Evolutionary conservation across 352 stramenopile genomes (phyloP).

Genomic region (Phytophthora aleatoria): DNA sequence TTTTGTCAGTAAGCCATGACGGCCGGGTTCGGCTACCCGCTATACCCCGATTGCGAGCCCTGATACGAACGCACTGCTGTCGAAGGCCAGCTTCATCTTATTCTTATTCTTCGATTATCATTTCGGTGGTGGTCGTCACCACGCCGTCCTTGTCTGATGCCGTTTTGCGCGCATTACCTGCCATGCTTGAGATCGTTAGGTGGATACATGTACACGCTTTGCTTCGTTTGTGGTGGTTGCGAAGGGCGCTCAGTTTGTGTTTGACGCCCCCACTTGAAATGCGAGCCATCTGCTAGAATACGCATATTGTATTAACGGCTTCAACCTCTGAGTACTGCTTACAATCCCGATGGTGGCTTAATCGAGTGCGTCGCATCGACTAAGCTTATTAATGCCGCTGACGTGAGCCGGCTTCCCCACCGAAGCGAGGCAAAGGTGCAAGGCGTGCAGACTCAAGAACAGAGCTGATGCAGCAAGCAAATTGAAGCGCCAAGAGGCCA

Average conservation of each 20-base stretch:
- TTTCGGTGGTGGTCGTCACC: slow-evolving; percentile 24
- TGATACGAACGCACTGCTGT: neutral
- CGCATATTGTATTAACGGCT: neutral
- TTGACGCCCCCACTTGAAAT: neutral
- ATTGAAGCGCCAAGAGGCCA: slow-evolving; percentile 14
- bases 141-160: slow-evolving; percentile 6
- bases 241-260: neutral
- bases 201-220: neutral
- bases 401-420: neutral
- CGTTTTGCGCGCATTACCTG: slow-evolving; percentile 1
- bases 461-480: neutral
- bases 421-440: neutral
- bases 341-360: slow-evolving; percentile 1
- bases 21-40: too few species aligned
- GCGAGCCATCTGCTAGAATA: neutral
- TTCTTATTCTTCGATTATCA: slow-evolving; percentile 34
- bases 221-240: neutral
- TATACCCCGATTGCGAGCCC: too few species aligned
- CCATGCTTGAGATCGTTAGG: neutral
- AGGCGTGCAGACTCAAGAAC: too few species aligned
- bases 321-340: neutral
- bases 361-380: slow-evolving; percentile 6
- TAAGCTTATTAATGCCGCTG: neutral
- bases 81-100: neutral
- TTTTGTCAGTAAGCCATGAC: too few species aligned